Evolutionary conservation across 1,284 basidiomycete genomes (phyloP), one percentile per base, ranked within the genome.

Genomic region (Tilletia caries): DNA sequence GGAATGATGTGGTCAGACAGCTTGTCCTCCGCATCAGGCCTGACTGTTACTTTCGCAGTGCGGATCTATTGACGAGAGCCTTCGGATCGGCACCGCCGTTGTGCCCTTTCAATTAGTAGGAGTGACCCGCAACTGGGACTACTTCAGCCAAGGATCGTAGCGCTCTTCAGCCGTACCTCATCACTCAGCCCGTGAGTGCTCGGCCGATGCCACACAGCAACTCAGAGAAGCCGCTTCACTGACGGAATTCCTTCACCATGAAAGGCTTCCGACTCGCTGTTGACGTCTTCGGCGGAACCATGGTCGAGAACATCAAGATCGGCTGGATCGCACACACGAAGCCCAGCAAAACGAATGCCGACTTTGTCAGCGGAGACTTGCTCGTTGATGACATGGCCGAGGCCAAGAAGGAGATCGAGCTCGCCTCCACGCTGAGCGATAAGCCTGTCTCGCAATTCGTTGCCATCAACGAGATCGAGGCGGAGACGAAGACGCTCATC

Each of bases 111-210:
- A 88, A 0, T 89, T 89, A 72, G 86, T 92, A 20, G 86, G 88
- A 23, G 86, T 93, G 41, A 88, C 85, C 67, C 87, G 91, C 71
- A 92, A 92, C 81, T 88, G 91, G 75, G 91, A 92, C 83, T 92
- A 88, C 83, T 80, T 80, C 69, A 75, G 77, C 58, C 13, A 68
- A 78, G 25, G 69, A 75, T 58, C 65, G 73, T 2, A n/a, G 58
- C 1, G 62, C 70, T 3, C 71, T 73, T 0, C 69, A 67, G 15
- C 88, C 91, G 8, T 93, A 92, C 79, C 85, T 86, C 70, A 87
- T 92, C 72, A 91, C 89, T 76, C 89, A 89, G 84, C 88, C 87
- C 32, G 60, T 70, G 60, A 67, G 69, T 68, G 2, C n/a, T n/a
- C n/a, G n/a, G n/a, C n/a, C n/a, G n/a, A n/a, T n/a, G n/a, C n/a